phyloP scores from a whole-genome alignment of 352 stramenopile genomes.

The Phytophthora foliorum region DNA sequence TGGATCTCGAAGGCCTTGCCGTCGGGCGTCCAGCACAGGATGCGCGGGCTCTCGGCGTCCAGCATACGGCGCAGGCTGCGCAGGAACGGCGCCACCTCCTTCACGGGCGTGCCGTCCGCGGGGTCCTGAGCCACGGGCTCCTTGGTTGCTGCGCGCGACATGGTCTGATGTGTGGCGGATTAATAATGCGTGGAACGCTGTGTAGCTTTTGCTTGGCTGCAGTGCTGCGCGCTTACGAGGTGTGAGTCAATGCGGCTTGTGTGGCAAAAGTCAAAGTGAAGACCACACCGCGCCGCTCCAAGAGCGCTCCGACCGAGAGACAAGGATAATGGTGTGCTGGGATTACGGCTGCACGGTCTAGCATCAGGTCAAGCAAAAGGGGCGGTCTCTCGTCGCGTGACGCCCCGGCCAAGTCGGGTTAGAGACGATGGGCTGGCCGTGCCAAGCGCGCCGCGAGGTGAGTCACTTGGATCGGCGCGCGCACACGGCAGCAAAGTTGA shows the following conservation, averaged over 20 bases:
- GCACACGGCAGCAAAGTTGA: constrained; percentile 18
- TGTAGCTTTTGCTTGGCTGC: neutral
- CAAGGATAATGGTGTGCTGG: constrained; percentile 13
- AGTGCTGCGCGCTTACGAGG: neutral
- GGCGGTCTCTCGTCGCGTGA: constrained; percentile 25
- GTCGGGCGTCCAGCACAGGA: constrained; percentile 69
- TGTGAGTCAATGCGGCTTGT: constrained; percentile 9
- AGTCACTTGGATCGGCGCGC: constrained; percentile 18
- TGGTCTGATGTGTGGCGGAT: constrained; percentile 14
- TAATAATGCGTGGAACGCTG: constrained; percentile 1
- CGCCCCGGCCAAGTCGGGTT: neutral
- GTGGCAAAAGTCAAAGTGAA: constrained; percentile 40
- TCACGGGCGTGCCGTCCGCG: constrained; percentile 38
- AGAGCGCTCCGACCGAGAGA: constrained; percentile 14
- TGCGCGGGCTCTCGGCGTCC: constrained; percentile 57
- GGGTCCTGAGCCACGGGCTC: constrained; percentile 15
- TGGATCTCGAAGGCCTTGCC: constrained; percentile 73
- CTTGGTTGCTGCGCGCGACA: constrained; percentile 17
- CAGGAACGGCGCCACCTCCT: constrained; percentile 73
- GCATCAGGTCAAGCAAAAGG: constrained; percentile 11
- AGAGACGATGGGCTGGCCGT: constrained; percentile 16
- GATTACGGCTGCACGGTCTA: constrained; percentile 23
- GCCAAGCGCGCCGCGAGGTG: constrained; percentile 6
- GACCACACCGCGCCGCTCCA: neutral
- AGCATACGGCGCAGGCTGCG: constrained; percentile 67